Conservation (phyloP, 106 monocot species). For the Hemerocallis citrina region DNA sequence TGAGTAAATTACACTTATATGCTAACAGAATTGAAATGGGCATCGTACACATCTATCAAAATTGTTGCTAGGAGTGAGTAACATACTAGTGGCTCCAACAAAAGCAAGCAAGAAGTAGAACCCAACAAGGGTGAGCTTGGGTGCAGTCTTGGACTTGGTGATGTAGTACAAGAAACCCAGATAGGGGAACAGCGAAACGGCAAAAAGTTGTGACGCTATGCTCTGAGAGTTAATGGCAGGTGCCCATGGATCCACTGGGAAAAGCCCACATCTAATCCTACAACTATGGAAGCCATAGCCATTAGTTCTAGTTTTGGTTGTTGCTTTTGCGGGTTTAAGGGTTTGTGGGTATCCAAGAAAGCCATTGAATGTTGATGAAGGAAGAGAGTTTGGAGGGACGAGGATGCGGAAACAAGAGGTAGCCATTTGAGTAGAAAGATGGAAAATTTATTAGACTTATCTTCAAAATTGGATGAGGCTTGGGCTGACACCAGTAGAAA, state of each 20-base stretch:
- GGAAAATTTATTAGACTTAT: too few species aligned
- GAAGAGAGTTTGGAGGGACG: neutral
- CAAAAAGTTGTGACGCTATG: constrained; percentile 90
- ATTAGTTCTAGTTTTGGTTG: too few species aligned
- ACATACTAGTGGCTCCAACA: constrained; percentile 88
- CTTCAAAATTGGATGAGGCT: too few species aligned
- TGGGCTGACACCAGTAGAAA: too few species aligned
- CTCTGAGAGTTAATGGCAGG: constrained; percentile 74
- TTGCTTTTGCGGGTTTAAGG: too few species aligned
- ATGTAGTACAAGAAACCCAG: constrained; percentile 92
- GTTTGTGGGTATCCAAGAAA: constrained; percentile 2
- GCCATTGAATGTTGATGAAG: neutral
- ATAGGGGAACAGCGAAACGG: constrained; percentile 86
- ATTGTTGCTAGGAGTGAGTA: neutral
- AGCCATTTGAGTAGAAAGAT: too few species aligned
- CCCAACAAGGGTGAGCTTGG: constrained; percentile 91
- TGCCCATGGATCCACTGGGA: constrained; percentile 76
- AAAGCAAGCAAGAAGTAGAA: constrained; percentile 98
- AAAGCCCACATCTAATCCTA: constrained; percentile 23
- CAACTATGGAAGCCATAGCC: too few species aligned
- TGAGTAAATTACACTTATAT: too few species aligned
- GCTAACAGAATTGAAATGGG: too few species aligned
- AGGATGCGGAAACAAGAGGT: neutral
- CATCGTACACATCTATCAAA: too few species aligned
- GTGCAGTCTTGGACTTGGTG: constrained; percentile 81